These are phyloP conservation scores for Clonostachys byssicola DNA, from an alignment of 2,329 filamentous ascomycete species.

Conservation along the genomic window DNA sequence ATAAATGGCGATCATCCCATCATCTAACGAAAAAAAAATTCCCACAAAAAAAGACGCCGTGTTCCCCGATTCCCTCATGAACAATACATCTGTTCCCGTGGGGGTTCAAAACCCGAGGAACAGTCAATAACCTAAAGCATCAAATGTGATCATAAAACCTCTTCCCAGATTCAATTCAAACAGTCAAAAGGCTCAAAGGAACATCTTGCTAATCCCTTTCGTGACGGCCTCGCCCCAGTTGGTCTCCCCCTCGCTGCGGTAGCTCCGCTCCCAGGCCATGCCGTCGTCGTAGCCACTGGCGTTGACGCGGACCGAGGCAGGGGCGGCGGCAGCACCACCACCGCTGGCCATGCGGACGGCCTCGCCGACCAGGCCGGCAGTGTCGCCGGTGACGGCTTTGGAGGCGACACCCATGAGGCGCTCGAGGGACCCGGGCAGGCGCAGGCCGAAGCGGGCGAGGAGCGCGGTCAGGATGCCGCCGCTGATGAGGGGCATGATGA, in stretches of 20 bases:
- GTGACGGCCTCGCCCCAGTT: constrained; percentile 27
- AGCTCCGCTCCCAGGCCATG: constrained; percentile 31
- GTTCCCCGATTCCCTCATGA: no score
- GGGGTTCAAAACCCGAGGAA: no score
- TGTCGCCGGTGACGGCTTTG: constrained; percentile 32
- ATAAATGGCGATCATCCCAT: no score
- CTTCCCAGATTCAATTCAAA: no score
- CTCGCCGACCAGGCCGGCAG: constrained; percentile 46
- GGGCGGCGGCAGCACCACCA: constrained; percentile 1
- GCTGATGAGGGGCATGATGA: constrained; percentile 82
- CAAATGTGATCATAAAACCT: no score
- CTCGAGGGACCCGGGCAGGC: constrained; percentile 63
- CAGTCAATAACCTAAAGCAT: no score
- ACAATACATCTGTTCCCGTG: no score
- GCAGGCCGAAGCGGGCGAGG: constrained; percentile 73
- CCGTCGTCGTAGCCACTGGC: constrained; percentile 22
- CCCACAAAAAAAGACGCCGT: no score
- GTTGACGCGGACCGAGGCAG: constrained; percentile 14
- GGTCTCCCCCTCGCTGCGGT: constrained; percentile 16
- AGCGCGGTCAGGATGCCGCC: constrained; percentile 78
- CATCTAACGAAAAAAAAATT: no score
- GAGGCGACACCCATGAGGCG: constrained; percentile 51
- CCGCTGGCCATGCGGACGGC: constrained; percentile 47
- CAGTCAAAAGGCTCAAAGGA: constrained; percentile 20
- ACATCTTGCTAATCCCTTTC: constrained; percentile 32